Evolutionary conservation across 306 rosid genomes (phyloP), one percentile per base, ranked within the genome.

Genomic region (Cyamopsis tetragonoloba): DNA sequence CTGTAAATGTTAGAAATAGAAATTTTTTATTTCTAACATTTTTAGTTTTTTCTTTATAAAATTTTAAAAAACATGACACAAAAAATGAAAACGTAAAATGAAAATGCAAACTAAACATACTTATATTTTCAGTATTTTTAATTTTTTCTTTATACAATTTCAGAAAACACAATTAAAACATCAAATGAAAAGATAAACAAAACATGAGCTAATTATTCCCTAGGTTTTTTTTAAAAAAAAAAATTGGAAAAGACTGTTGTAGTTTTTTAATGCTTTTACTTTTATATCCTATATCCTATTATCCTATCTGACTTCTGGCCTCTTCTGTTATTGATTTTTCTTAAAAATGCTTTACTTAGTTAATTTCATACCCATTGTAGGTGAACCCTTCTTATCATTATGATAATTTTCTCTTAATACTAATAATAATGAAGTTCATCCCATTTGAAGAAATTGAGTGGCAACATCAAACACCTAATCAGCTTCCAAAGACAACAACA

Each of bases 401-500:
- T 38, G 14, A 26, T 56, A 26, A 64, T 63, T 18, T 77, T 66
- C 19, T 59, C 7, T 32, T 77, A n/a, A n/a, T 70, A 28, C 23
- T 13, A 39, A 78, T 30, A 48, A 26, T 22, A 70, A 59, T 66
- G 62, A 63, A 75, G 62, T 75, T 78, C 70, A 70, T 78, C 79
- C 5, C 70, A 51, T 66, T 56, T 78, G 81, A 82, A 78, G 86
- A 78, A 77, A 81, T n/a, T 46, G 22, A 1, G 7, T 28, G 73
- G 66, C 75, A 74, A 53, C 76, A 72, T 71, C 75, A 78, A 70
- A 19, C 70, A 80, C 75, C 85, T 71, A 77, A 77, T 78, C 79
- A 69, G 74, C 44, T 74, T 15, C 57, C 44, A 62, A n/a, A 41
- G 79, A 69, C 67, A 71, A 80, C 61, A 20, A 76, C 70, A 55